phyloP scores from a whole-genome alignment of 352 stramenopile genomes.

The Phytophthora sp. region DNA sequence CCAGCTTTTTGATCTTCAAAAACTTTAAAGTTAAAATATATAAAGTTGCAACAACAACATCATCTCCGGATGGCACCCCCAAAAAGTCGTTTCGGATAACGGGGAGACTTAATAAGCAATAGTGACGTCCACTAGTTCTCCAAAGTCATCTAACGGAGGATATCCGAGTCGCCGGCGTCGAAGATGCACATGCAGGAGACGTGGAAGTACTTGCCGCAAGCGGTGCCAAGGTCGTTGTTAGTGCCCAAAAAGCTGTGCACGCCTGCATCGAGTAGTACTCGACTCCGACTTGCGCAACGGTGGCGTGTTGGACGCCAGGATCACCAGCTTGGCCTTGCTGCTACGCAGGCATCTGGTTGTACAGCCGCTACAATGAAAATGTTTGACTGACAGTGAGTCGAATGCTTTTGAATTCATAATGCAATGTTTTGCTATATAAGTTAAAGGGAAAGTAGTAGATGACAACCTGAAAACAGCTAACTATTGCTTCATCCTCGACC shows the following conservation, averaged over 20 bases:
- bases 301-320: constrained; percentile 98
- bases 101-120: no score
- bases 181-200: constrained; percentile 96
- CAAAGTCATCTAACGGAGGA: constrained; percentile 88
- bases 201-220: constrained; percentile 99
- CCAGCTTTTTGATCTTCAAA: no score
- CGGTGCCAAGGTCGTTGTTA: constrained; percentile 99
- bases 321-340: constrained; percentile 97
- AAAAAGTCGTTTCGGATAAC: no score
- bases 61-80: no score
- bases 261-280: constrained; percentile 99
- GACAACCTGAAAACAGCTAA: no score
- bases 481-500: neutral
- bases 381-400: no score
- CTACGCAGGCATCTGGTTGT: constrained; percentile 98
- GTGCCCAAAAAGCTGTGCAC: constrained; percentile 99
- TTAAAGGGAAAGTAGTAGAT: constrained; percentile 1
- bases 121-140: constrained; percentile 54
- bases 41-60: no score
- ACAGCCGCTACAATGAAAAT: no score
- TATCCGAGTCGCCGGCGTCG: constrained; percentile 99
- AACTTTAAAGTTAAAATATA: no score
- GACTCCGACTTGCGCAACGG: constrained; percentile 99
- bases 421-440: constrained; percentile 7
- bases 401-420: no score